These are phyloP conservation scores for Monilinia vaccinii-corymbosi DNA, from an alignment of 2,329 filamentous ascomycete species.

Conservation along the genomic window DNA sequence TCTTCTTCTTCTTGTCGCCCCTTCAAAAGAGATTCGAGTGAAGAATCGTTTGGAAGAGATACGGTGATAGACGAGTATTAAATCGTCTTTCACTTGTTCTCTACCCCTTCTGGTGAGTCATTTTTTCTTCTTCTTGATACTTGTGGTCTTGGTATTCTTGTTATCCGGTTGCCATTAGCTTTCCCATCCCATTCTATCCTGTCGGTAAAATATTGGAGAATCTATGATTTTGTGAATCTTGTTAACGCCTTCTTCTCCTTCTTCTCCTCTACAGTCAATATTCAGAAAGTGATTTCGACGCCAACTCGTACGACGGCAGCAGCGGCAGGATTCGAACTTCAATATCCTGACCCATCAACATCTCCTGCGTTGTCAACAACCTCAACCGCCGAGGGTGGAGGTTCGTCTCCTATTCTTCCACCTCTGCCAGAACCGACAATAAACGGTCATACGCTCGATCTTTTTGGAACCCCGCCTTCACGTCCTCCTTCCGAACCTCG, in stretches of 20 bases:
- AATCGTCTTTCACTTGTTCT: slow-evolving; percentile 54
- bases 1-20: too few relatives aligned
- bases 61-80: slow-evolving; percentile 49
- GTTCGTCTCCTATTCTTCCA: slow-evolving; percentile 49
- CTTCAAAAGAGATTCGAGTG: background rate
- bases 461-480: slow-evolving; percentile 44
- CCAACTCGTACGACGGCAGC: slow-evolving; percentile 51
- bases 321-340: slow-evolving; percentile 42
- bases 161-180: background rate
- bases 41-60: slow-evolving; percentile 19
- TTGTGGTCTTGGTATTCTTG: slow-evolving; percentile 1
- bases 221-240: background rate
- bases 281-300: slow-evolving; percentile 30
- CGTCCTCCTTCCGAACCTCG: slow-evolving; percentile 9
- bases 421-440: slow-evolving; percentile 50
- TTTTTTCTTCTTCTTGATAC: background rate
- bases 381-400: slow-evolving; percentile 51
- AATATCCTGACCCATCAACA: slow-evolving; percentile 30
- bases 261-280: slow-evolving; percentile 6
- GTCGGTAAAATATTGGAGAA: background rate
- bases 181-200: background rate
- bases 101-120: slow-evolving; percentile 17
- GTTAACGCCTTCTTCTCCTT: background rate
- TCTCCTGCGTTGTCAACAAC: slow-evolving; percentile 54
- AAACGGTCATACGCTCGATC: slow-evolving; percentile 44